Evolutionary conservation across 768 basidiomycete species (phyloP).

Genomic region (Boletus coccyginus): DNA sequence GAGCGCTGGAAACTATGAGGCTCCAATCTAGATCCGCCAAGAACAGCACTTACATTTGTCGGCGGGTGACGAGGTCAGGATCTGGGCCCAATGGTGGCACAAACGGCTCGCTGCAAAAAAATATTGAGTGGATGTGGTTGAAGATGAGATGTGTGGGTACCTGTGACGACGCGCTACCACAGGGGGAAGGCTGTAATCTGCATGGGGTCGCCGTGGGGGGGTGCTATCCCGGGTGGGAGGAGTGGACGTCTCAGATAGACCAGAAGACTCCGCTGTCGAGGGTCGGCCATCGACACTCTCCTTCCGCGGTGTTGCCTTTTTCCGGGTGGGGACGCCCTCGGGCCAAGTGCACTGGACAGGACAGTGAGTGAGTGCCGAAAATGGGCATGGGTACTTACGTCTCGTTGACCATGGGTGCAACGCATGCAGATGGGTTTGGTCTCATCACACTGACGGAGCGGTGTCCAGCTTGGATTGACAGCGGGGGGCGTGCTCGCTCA

Average conservation of each 20-base stretch:
- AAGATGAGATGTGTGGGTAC: constrained; percentile 16
- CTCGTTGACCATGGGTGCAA: constrained; percentile 81
- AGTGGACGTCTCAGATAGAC: constrained; percentile 67
- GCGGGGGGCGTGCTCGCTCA: constrained; percentile 32
- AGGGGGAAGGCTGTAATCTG: constrained; percentile 38
- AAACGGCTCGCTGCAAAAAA: constrained; percentile 42
- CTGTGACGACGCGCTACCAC: constrained; percentile 41
- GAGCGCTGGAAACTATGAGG: constrained; percentile 33
- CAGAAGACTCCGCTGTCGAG: constrained; percentile 75
- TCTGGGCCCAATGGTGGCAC: constrained; percentile 43
- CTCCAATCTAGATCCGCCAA: neutral
- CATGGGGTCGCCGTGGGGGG: constrained; percentile 53
- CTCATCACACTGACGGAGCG: constrained; percentile 74
- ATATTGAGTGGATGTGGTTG: constrained; percentile 2
- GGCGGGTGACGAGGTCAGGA: constrained; percentile 39
- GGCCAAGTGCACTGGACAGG: constrained; percentile 74
- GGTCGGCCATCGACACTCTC: constrained; percentile 62
- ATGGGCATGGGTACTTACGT: constrained; percentile 44
- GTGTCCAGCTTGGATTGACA: neutral
- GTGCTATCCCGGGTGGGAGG: constrained; percentile 68
- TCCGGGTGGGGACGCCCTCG: constrained; percentile 69
- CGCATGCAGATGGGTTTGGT: constrained; percentile 83
- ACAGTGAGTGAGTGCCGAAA: constrained; percentile 12
- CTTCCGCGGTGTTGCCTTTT: constrained; percentile 58
- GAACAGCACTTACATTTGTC: constrained; percentile 42